phyloP scores from a whole-genome alignment of 768 basidiomycete genomes.

The Tylopilus subfusipes region DNA sequence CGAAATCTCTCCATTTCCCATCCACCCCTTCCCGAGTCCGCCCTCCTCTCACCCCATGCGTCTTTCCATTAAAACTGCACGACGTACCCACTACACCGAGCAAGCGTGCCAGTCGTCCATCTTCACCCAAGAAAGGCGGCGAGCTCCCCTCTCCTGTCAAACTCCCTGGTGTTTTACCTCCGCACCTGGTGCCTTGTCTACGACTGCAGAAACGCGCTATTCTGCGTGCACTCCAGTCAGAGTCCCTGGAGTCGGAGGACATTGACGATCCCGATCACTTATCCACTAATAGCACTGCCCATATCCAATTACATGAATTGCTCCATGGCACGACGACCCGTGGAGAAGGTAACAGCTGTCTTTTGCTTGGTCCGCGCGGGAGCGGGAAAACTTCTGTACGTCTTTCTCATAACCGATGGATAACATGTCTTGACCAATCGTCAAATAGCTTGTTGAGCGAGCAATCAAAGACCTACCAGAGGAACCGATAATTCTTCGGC shows the following conservation, averaged over 20 bases:
- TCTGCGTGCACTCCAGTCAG: slow-evolving; percentile 42
- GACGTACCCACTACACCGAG: slow-evolving; percentile 19
- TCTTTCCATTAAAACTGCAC: slow-evolving; percentile 16
- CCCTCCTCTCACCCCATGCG: slow-evolving; percentile 13
- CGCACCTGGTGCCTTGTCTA: slow-evolving; percentile 44
- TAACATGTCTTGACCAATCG: slow-evolving; percentile 1
- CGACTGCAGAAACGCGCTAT: slow-evolving; percentile 57
- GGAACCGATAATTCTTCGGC: slow-evolving; percentile 68
- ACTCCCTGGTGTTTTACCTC: slow-evolving; percentile 33
- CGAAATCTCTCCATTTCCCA: slow-evolving; percentile 8
- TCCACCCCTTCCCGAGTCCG: slow-evolving; percentile 14
- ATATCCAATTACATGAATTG: slow-evolving; percentile 57
- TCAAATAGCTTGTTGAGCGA: slow-evolving; percentile 54
- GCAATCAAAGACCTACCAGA: slow-evolving; percentile 46
- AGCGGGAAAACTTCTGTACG: slow-evolving; percentile 80
- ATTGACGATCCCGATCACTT: slow-evolving; percentile 33
- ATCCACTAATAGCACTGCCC: slow-evolving; percentile 50
- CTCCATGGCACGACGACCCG: slow-evolving; percentile 70
- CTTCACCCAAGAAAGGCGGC: slow-evolving; percentile 15
- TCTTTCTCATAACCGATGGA: not conserved
- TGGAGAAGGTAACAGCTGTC: slow-evolving; percentile 92
- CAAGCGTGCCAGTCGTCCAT: slow-evolving; percentile 5
- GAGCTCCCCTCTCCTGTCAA: slow-evolving; percentile 14
- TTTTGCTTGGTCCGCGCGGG: slow-evolving; percentile 80
- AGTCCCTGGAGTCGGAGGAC: slow-evolving; percentile 18